Evolutionary conservation across 352 stramenopile species (phyloP), one percentile per base, ranked within the genome.

Genomic region (Phytophthora pini): DNA sequence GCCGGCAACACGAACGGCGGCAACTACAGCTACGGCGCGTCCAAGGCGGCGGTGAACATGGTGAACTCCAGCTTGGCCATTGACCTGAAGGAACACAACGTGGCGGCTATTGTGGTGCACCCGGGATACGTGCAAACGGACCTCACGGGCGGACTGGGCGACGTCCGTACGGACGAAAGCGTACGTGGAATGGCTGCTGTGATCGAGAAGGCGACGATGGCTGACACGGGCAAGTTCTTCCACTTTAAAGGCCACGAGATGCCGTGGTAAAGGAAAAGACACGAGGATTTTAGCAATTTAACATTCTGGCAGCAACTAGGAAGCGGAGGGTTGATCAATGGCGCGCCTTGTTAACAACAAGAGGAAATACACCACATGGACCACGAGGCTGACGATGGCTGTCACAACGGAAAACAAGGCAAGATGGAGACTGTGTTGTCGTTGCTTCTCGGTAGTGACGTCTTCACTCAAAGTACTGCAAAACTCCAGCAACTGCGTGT

Each of bases 11-110:
- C 44, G n/a, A n/a, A 48, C 7, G 76, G 84, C 26, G 68, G 60
- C 15, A 65, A 68, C 34, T 92, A 90, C 61, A 83, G 77, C 50
- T 93, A 94, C 57, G 69, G 79, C 31, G 76, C 84, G 43, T 89
- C 78, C 34, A 92, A 93, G 57, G 49, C 82, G 1, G 87, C 83
- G 11, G 58, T 90, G 29, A 95, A 95, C 65, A 88, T 82, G 72
- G 49, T 89, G 40, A 87, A 71, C 53, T 68, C 64, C 50, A 71
- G 46, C 27, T 41, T 91, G 26, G 56, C 72, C 12, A 47, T 77
- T 3, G 79, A 91, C 26, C 62, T 89, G 1, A 69, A 79, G 56
- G 38, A 49, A 13, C 55, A 84, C 39, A 80, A 75, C 4, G 84
- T 91, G 41, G 48, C 44, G 0, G 56, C 70, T 9, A 36, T 89